Percentiles rank a stretch among this genome's conserved stretches.
phyloP scores from a whole-genome alignment of 1,284 basidiomycete species.

The Puccinia horiana region DNA sequence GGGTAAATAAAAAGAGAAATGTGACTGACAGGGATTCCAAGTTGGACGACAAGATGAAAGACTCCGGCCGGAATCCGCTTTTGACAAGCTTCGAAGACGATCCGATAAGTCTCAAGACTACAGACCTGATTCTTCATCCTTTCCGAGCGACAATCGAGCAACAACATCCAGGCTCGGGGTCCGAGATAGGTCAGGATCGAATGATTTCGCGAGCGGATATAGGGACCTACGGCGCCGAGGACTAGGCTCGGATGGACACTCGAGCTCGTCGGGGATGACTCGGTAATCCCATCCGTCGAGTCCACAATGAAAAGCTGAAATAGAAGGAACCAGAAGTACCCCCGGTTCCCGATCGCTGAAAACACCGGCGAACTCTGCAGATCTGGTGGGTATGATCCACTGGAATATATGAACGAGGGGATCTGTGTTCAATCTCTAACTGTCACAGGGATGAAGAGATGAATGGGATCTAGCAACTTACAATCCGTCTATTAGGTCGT shows the following conservation, averaged over 20 bases:
- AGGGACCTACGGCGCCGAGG: constrained; percentile 74
- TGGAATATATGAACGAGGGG: constrained; percentile 53
- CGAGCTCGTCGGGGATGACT: constrained; percentile 60
- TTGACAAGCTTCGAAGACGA: constrained; percentile 64
- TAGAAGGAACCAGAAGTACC: constrained; percentile 85
- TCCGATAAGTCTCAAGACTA: constrained; percentile 70
- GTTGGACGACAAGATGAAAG: constrained; percentile 57
- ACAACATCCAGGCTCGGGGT: constrained; percentile 62
- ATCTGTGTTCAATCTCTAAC: not conserved
- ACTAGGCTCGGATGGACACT: constrained; percentile 60
- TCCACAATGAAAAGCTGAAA: constrained; percentile 80
- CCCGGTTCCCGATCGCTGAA: constrained; percentile 67
- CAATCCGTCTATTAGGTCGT: constrained; percentile 82
- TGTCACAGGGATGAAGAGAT: constrained; percentile 2
- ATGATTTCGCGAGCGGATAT: constrained; percentile 75
- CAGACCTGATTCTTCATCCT: constrained; percentile 77
- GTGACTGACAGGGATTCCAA: constrained; percentile 58
- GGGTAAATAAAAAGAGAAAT: not conserved
- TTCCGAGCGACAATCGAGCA: constrained; percentile 83
- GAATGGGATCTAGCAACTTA: constrained; percentile 70
- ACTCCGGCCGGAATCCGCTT: constrained; percentile 53
- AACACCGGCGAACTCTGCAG: constrained; percentile 78
- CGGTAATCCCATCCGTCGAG: constrained; percentile 71
- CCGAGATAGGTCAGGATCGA: constrained; percentile 69
- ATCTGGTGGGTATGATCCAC: constrained; percentile 74